Evolutionary conservation across 306 rosid species (phyloP), one percentile per base, ranked within the genome.

Genomic region (Quercus alba): DNA sequence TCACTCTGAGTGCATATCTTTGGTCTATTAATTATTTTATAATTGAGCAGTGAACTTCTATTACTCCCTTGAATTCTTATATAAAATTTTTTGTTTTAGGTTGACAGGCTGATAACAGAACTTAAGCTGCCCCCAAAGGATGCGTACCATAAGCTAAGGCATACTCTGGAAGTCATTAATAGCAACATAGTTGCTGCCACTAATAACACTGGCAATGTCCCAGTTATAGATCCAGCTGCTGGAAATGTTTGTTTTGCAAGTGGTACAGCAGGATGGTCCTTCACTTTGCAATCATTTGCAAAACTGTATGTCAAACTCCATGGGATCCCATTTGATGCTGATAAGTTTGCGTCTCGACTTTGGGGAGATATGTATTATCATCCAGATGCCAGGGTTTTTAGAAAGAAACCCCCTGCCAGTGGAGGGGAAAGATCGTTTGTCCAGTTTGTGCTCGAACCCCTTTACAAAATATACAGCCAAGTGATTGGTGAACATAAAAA

Each of bases 401-500:
- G 81, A 85, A 93, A 85, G 91, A 93, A 93, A 79, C 96, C 97
- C 72, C 98, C 98, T 77, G 87, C 86, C 19, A 79, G 88, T 86
- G 99, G 99, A 71, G 99, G 93, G 41, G 99, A 95, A 81, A 90
- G 98, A 57, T 91, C 99, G n/a, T 95, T 95, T 88, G 99, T 95
- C 12, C 92, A 95, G 88, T 95, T 95, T 83, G 93, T 95, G 52
- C 88, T 95, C 17, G 99, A 95, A 77, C 99, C 99, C 0, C 89
- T 95, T 51, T 95, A 93, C 88, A 95, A 90, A 86, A 90, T 93
- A 71, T 95, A 95, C 77, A 95, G 99, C 78, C 99, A 95, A 80
- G 99, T 95, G 14, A 95, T 95, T 79, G 99, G 98, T 30, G 99
- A 93, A 75, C 99, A 95, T 83, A 95, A 92, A 77, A 95, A 95